Conservation (phyloP, 2,329 filamentous ascomycete species). For the Colletotrichum tamarilloi region DNA sequence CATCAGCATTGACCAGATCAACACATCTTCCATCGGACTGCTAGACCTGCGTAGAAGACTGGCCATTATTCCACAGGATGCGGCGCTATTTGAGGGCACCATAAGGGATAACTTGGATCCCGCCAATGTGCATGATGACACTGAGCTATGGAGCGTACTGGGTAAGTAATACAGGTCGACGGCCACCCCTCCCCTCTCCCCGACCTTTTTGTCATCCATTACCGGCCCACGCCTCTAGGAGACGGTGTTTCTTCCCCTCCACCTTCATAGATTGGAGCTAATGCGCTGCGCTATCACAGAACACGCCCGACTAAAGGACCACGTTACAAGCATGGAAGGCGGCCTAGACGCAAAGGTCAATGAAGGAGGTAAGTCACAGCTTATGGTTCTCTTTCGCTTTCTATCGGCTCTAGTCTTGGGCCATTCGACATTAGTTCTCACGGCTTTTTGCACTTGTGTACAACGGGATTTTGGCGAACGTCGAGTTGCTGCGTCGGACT, state of each 20-base stretch:
- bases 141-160: conserved; percentile 94
- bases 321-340: conserved; percentile 86
- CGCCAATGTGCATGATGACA: conserved; percentile 94
- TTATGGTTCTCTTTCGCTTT: conserved; percentile 39
- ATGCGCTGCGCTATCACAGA: conserved; percentile 64
- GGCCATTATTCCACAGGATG: conserved; percentile 98
- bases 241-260: conserved; percentile 20
- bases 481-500: conserved; percentile 6
- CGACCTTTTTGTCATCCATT: neutral
- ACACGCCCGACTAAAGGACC: conserved; percentile 92
- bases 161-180: conserved; percentile 66
- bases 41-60: conserved; percentile 88
- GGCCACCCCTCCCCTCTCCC: conserved; percentile 9
- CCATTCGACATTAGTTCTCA: conserved; percentile 40
- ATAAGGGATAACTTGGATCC: conserved; percentile 97
- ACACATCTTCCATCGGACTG: conserved; percentile 91
- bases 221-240: conserved; percentile 32
- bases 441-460: conserved; percentile 42
- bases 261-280: conserved; percentile 46
- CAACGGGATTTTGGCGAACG: conserved; percentile 33
- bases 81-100: conserved; percentile 92
- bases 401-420: conserved; percentile 37
- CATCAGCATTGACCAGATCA: conserved; percentile 89
- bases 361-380: conserved; percentile 82
- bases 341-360: conserved; percentile 90